Percentiles rank a stretch among this genome's conserved stretches.
Conservation (phyloP, 2,329 filamentous ascomycete species). For the Fusarium papillatum region DNA sequence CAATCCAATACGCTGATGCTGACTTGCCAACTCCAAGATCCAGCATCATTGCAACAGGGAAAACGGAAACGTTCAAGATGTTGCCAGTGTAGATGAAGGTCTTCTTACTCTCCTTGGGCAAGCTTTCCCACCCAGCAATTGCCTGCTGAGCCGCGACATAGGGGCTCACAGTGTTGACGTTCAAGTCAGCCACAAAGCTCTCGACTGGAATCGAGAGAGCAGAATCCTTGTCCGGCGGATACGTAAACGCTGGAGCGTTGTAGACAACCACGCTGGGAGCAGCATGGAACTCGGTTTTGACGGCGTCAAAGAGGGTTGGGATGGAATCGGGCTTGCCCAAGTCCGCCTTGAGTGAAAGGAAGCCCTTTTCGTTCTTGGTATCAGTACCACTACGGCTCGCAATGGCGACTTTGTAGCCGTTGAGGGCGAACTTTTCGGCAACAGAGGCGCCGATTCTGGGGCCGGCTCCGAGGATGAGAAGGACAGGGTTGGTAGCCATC, state of each 20-base stretch:
- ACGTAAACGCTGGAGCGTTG: neutral
- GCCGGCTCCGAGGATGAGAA: neutral
- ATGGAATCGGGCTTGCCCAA: neutral
- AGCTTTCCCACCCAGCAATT: neutral
- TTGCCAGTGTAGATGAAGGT: slow-evolving; percentile 19
- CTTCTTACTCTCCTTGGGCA: neutral
- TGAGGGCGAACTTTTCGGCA: neutral
- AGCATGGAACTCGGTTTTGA: neutral
- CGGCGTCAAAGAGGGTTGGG: neutral
- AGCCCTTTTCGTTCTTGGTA: neutral
- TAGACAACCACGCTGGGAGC: neutral
- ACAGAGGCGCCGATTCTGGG: neutral
- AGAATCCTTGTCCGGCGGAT: neutral
- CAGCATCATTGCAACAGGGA: neutral
- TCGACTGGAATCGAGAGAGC: neutral
- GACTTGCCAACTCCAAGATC: slow-evolving; percentile 18
- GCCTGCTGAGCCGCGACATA: slow-evolving; percentile 22
- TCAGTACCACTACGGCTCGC: neutral
- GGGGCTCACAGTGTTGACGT: slow-evolving; percentile 9
- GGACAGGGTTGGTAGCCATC: neutral
- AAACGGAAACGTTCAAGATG: neutral
- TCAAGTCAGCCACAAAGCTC: neutral
- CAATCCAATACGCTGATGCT: slow-evolving; percentile 2
- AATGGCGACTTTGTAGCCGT: neutral
- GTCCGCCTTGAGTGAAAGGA: neutral